Percentiles rank a stretch among this genome's conserved stretches.
These are phyloP conservation scores for Berberis vulgaris DNA, from an alignment of 164 flowering plant species.

Conservation along the genomic window DNA sequence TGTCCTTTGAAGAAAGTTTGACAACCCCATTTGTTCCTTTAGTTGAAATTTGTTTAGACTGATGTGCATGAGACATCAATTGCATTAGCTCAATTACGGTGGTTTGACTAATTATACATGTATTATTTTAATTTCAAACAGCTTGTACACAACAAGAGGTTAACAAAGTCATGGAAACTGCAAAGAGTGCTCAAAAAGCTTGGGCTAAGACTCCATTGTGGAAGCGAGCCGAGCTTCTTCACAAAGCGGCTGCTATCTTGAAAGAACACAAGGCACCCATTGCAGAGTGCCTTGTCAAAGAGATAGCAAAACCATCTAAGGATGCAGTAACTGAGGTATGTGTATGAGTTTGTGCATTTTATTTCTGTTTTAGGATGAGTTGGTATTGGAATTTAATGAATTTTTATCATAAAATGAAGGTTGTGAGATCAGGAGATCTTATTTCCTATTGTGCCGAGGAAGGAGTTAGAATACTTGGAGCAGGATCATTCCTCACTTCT, in stretches of 20 bases:
- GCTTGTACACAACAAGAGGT: constrained; percentile 99
- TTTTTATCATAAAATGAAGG: constrained; percentile 34
- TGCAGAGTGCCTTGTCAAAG: constrained; percentile 90
- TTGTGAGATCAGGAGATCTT: constrained; percentile 95
- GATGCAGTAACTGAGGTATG: constrained; percentile 96
- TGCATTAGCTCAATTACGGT: background rate
- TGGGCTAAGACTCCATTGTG: constrained; percentile 98
- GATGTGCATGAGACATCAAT: background rate
- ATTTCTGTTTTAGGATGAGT: background rate
- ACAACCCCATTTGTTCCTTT: no score
- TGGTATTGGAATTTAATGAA: background rate
- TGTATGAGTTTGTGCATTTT: background rate
- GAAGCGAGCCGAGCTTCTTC: constrained; percentile 98
- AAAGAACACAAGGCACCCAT: constrained; percentile 86
- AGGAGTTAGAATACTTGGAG: constrained; percentile 90
- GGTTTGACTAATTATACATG: background rate
- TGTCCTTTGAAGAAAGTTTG: no score
- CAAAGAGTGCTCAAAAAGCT: constrained; percentile 71
- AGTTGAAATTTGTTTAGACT: background rate
- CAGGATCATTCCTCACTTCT: constrained; percentile 77
- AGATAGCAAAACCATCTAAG: constrained; percentile 96
- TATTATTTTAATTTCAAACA: constrained; percentile 13
- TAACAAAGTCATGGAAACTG: constrained; percentile 75
- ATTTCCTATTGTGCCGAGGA: constrained; percentile 92
- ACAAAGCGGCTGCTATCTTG: constrained; percentile 88